A percentile compares a stretch with the other conserved stretches of the same genome.
Conservation (phyloP, 345 rosid genomes). For the Linum usitatissimum region DNA sequence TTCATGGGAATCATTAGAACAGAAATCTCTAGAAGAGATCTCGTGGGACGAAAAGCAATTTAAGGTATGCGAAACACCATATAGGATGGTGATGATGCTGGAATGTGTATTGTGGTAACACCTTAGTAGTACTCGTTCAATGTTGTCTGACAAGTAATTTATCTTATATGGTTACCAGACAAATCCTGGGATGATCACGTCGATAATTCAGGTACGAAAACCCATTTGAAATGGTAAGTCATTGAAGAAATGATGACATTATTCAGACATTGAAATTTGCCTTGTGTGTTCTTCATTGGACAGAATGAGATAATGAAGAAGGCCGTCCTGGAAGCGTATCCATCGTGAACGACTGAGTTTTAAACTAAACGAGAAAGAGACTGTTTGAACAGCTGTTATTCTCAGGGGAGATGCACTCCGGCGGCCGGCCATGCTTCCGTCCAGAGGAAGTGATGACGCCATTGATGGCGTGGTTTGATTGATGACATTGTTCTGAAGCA, state of each 20-base stretch:
- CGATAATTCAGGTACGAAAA: slow-evolving; percentile 41
- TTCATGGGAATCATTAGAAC: slow-evolving; percentile 30
- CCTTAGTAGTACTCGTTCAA: slow-evolving; percentile 2
- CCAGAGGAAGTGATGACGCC: too few relatives aligned
- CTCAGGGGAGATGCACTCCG: too few relatives aligned
- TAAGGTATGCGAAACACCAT: slow-evolving; percentile 17
- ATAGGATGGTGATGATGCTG: too few relatives aligned
- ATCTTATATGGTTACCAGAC: slow-evolving; percentile 14
- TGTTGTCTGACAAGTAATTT: not conserved
- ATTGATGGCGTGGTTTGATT: too few relatives aligned
- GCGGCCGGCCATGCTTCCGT: too few relatives aligned
- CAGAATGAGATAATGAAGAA: slow-evolving; percentile 45
- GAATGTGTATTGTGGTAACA: not conserved
- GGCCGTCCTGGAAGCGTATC: slow-evolving; percentile 32
- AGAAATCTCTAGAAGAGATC: slow-evolving; percentile 34
- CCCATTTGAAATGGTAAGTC: not conserved
- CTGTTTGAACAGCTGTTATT: too few relatives aligned
- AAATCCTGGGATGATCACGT: slow-evolving; percentile 52
- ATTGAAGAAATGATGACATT: too few relatives aligned
- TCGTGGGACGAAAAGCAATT: slow-evolving; percentile 54
- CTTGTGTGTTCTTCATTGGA: slow-evolving; percentile 9
- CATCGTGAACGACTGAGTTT: not conserved
- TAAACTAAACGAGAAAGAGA: too few relatives aligned
- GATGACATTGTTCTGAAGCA: too few relatives aligned
- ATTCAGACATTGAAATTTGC: not conserved